These are phyloP conservation scores for Venturia aucupariae DNA, from an alignment of 2,329 filamentous ascomycete species.

Conservation along the genomic window DNA sequence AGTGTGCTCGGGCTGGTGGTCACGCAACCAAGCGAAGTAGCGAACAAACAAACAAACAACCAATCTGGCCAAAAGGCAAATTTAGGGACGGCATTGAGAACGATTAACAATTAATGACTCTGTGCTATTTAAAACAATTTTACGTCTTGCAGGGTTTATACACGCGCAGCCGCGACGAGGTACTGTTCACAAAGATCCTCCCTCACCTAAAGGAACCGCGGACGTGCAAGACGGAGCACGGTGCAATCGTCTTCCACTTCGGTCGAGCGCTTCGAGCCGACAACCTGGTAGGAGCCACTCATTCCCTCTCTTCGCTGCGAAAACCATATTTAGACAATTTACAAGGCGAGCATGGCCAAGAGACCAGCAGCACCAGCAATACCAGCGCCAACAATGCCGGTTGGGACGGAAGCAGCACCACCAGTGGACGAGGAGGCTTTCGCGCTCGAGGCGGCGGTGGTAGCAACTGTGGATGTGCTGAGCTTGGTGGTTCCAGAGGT, in stretches of 20 bases:
- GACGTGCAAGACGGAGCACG: not conserved
- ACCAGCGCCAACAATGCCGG: constrained; percentile 30
- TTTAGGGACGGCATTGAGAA: not conserved
- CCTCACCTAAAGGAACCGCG: too few species aligned
- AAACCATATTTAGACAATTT: too few species aligned
- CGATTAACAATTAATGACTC: not conserved
- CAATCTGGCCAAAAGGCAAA: not conserved
- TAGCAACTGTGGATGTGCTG: constrained; percentile 14
- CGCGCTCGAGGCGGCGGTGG: constrained; percentile 15
- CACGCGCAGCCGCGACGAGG: too few species aligned
- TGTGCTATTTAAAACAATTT: not conserved
- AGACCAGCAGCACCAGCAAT: constrained; percentile 33
- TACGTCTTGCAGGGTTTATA: not conserved
- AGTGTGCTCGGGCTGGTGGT: not conserved
- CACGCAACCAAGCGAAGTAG: too few species aligned
- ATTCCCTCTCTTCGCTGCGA: too few species aligned
- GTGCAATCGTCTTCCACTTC: not conserved
- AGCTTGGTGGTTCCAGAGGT: constrained; percentile 18
- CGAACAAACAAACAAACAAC: too few species aligned
- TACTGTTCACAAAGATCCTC: too few species aligned
- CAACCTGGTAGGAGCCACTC: not conserved
- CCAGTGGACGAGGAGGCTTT: constrained; percentile 16
- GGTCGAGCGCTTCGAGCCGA: not conserved
- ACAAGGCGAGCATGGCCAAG: constrained; percentile 35
- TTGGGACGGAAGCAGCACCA: constrained; percentile 27